Percentiles rank a stretch among this genome's conserved stretches.
Evolutionary conservation across 805 yeast species (phyloP).

Genomic region (Candida insectorum): DNA sequence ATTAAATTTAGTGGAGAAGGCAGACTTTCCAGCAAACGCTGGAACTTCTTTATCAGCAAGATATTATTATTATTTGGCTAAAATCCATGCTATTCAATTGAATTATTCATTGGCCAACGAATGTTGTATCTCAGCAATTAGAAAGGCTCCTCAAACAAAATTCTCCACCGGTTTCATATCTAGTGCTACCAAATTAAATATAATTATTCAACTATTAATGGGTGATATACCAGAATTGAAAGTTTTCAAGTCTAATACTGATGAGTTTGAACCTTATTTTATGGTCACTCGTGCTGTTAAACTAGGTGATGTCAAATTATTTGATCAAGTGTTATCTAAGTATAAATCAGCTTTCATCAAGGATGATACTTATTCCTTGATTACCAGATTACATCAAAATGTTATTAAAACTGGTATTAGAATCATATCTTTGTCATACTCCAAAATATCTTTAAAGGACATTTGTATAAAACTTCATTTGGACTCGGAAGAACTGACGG

Average conservation of each 20-base stretch:
- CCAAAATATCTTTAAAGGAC: slow-evolving; percentile 86
- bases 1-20: slow-evolving; percentile 81
- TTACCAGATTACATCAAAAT: slow-evolving; percentile 87
- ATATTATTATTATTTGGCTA: slow-evolving; percentile 87
- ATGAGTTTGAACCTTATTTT: slow-evolving; percentile 73
- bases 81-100: slow-evolving; percentile 85
- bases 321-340: slow-evolving; percentile 64
- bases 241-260: slow-evolving; percentile 61
- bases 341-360: slow-evolving; percentile 59
- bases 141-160: slow-evolving; percentile 92
- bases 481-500: slow-evolving; percentile 94
- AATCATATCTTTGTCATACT: slow-evolving; percentile 85
- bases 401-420: slow-evolving; percentile 98
- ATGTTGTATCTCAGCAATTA: slow-evolving; percentile 86
- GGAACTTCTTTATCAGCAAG: slow-evolving; percentile 87
- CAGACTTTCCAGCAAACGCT: slow-evolving; percentile 82
- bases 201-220: slow-evolving; percentile 86
- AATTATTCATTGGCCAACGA: slow-evolving; percentile 90
- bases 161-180: slow-evolving; percentile 85
- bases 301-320: slow-evolving; percentile 81
- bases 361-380: slow-evolving; percentile 82
- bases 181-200: slow-evolving; percentile 82
- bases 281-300: slow-evolving; percentile 89
- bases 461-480: slow-evolving; percentile 88
- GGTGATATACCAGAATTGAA: slow-evolving; percentile 95